These are phyloP conservation scores for Xylaria sp. DNA, from an alignment of 2,329 filamentous ascomycete species.

Conservation along the genomic window DNA sequence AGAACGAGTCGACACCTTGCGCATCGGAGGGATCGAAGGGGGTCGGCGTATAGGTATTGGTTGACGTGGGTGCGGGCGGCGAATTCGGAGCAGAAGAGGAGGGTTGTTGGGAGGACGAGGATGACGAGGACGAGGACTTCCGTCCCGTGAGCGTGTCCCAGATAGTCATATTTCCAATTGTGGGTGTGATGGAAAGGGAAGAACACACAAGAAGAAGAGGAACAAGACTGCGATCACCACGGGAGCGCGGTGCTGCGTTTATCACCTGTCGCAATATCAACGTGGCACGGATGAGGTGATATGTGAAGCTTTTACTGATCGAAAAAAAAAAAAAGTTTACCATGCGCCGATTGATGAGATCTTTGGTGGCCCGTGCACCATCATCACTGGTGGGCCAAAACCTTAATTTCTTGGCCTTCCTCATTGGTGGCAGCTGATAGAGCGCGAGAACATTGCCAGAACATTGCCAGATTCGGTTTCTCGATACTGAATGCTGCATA, in stretches of 20 bases:
- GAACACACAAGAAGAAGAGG: constrained; percentile 18
- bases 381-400: not conserved
- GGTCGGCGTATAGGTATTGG: constrained; percentile 55
- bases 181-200: constrained; percentile 6
- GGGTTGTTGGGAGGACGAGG: constrained; percentile 37
- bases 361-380: constrained; percentile 14
- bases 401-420: not conserved
- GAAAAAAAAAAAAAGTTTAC: constrained; percentile 28
- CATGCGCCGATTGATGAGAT: constrained; percentile 7
- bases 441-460: not conserved
- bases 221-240: constrained; percentile 4
- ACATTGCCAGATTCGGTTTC: not conserved
- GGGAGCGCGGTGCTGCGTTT: constrained; percentile 1
- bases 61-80: constrained; percentile 49
- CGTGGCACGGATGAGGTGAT: constrained; percentile 6
- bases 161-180: constrained; percentile 52
- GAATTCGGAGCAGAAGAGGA: constrained; percentile 46
- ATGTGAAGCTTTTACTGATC: constrained; percentile 16
- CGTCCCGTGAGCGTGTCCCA: constrained; percentile 66
- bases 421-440: not conserved
- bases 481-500: not conserved
- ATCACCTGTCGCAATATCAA: constrained; percentile 17
- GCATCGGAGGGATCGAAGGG: constrained; percentile 72
- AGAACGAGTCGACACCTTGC: constrained; percentile 84
- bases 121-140: constrained; percentile 49